phyloP scores from a whole-genome alignment of 2,329 filamentous ascomycete species.

The Neonectria faginata region DNA sequence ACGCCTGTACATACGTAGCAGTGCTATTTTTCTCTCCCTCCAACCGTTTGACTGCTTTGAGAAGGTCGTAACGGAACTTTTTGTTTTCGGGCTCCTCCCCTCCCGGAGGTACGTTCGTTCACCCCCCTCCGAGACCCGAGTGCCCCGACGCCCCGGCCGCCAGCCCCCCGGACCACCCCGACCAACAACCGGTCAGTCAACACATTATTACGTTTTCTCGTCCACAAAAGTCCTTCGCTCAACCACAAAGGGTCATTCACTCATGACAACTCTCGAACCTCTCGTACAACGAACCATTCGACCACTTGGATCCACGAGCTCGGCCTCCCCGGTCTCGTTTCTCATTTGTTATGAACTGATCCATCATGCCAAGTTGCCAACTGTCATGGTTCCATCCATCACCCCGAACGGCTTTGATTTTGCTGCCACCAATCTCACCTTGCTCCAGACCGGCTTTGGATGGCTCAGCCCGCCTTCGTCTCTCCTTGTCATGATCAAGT shows the following conservation, averaged over 20 bases:
- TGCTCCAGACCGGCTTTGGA: neutral
- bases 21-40: slow-evolving; percentile 17
- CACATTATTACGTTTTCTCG: slow-evolving; percentile 39
- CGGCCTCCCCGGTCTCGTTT: neutral
- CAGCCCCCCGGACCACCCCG: slow-evolving; percentile 22
- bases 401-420: slow-evolving; percentile 3
- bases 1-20: neutral
- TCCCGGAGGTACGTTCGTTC: slow-evolving; percentile 8
- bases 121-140: slow-evolving; percentile 21
- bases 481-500: slow-evolving; percentile 10
- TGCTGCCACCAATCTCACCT: neutral
- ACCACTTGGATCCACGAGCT: slow-evolving; percentile 28
- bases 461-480: neutral
- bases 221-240: slow-evolving; percentile 40
- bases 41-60: slow-evolving; percentile 35
- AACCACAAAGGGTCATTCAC: slow-evolving; percentile 34
- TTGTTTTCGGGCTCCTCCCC: neutral
- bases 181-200: slow-evolving; percentile 27
- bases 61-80: slow-evolving; percentile 41
- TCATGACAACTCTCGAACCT: neutral
- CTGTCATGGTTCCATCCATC: slow-evolving; percentile 7
- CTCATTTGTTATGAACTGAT: slow-evolving; percentile 24
- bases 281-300: slow-evolving; percentile 27
- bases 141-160: neutral
- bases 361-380: neutral